These are phyloP conservation scores for Metschnikowia sp. DNA, from an alignment of 805 yeast species.

Conservation along the genomic window DNA sequence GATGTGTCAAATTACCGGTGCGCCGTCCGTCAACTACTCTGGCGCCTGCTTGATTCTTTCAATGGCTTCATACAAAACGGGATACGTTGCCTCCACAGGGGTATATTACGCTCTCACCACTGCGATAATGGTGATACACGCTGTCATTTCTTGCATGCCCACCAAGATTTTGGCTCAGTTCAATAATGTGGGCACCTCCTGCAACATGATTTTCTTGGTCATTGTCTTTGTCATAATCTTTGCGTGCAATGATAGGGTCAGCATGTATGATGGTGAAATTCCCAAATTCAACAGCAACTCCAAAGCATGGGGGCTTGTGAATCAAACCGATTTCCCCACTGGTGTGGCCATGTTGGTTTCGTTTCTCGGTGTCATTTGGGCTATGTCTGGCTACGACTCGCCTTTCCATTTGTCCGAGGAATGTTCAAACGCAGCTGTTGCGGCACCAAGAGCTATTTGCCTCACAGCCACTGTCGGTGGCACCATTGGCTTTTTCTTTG, in stretches of 20 bases:
- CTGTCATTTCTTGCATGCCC: conserved; percentile 49
- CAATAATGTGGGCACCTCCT: conserved; percentile 47
- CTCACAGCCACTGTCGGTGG: conserved; percentile 57
- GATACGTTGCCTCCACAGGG: conserved; percentile 44
- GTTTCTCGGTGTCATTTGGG: conserved; percentile 63
- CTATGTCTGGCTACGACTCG: conserved; percentile 73
- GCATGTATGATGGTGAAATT: conserved; percentile 26
- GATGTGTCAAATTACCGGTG: conserved; percentile 59
- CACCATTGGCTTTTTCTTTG: conserved; percentile 51
- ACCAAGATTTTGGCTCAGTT: conserved; percentile 52
- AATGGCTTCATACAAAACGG: conserved; percentile 36
- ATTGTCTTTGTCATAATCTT: conserved; percentile 54
- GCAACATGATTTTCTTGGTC: conserved; percentile 47
- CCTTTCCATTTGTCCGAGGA: conserved; percentile 78
- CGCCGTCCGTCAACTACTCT: conserved; percentile 58
- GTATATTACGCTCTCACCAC: conserved; percentile 51
- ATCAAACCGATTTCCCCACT: conserved; percentile 61
- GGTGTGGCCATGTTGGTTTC: conserved; percentile 57
- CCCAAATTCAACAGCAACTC: conserved; percentile 49
- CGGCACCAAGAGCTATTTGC: conserved; percentile 67
- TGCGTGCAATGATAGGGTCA: conserved; percentile 47
- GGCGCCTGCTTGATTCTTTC: conserved; percentile 58
- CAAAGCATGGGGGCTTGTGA: conserved; percentile 52
- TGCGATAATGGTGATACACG: conserved; percentile 48
- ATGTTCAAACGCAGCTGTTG: conserved; percentile 57